Base-by-base conservation (phyloP, 129 eudicot genomes). In the Helianthus annuus region DNA sequence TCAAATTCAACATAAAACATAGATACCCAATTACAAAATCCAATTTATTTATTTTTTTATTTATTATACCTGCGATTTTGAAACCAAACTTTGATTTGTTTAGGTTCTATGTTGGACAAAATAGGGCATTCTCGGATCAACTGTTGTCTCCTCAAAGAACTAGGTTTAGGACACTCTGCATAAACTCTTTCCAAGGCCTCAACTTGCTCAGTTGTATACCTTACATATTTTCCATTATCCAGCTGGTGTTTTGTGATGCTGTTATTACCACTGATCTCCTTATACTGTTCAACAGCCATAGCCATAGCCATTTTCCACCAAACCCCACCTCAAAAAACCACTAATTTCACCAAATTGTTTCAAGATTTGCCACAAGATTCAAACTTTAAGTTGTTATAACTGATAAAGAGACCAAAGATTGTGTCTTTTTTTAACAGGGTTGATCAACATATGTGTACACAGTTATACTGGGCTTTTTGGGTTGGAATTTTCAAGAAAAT, bases 1-100 rank as follows among this genome's bases (percentile, higher is more conserved):
- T 2, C 62, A 56, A 56, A 68, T 10, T 13, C 32, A 75, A n/a
- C 32, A 75, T 45, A 29, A 54, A 55, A 27, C 11, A 44, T n/a
- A 11, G 45, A 38, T 3, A 49, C 32, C 32, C 32, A 51, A 74
- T 52, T 74, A 17, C 62, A 51, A 24, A 72, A 65, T 75, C 48
- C 14, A 7, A 42, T 42, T 42, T 7, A 42, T 7, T 6, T 42
- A 42, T 42, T 7, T 42, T 42, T 7, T 42, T 42, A 6, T 42
- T 42, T 42, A 42, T 36, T 10, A 61, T 10, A 91, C 96, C 96
- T 86, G 49, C 96, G 84, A 75, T 88, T 91, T 70, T 91, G 97
- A 69, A 91, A 91, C 97, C 97, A 91, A 76, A 91, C 97, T 84
- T 91, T 91, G 96, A 91, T 91, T 79, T 91, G 97, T 67, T 91